Evolutionary conservation across 78 protist species (phyloP).

Genomic region (Polysphondylium violaceum): DNA sequence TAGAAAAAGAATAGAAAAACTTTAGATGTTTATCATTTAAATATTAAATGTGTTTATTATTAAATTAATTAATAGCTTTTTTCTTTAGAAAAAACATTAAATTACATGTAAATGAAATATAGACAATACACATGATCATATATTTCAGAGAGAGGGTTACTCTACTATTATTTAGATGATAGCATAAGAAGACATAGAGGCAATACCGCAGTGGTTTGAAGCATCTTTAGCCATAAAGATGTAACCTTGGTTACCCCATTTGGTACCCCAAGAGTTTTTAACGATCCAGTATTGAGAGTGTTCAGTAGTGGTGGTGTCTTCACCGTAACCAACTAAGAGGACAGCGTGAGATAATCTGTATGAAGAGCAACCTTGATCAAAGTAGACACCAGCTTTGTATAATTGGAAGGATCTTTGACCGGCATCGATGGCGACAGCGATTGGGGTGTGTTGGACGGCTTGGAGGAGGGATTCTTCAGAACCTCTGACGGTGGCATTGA

Average conservation of each 20-base stretch:
- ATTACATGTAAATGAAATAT: no score
- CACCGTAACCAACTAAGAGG: not conserved
- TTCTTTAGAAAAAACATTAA: no score
- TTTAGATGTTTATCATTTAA: no score
- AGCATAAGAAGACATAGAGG: conserved; percentile 75
- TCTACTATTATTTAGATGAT: conserved; percentile 30
- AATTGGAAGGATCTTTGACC: conserved; percentile 85
- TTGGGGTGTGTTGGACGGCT: conserved; percentile 87
- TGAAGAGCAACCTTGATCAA: not conserved
- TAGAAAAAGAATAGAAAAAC: no score
- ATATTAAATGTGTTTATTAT: no score
- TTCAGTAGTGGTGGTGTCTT: no score
- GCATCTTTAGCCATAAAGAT: conserved; percentile 72
- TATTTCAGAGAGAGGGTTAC: no score
- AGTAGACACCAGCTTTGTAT: conserved; percentile 86
- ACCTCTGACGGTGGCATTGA: conserved; percentile 21
- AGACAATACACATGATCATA: no score
- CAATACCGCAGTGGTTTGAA: conserved; percentile 87
- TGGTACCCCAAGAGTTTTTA: conserved; percentile 43
- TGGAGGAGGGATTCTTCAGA: conserved; percentile 58
- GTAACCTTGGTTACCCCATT: conserved; percentile 79
- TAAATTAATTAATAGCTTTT: no score
- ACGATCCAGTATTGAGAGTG: conserved; percentile 42
- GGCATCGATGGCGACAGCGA: conserved; percentile 91
- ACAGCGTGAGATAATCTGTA: not conserved